Evolutionary conservation across 129 eudicot genomes (phyloP).

Genomic region (carrot (Daucus carota)): DH1_v3.0 NC_030385.2:1238001-1238500

Average conservation of each 20-base stretch:
- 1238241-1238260: constrained; percentile 44
- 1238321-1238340: background rate
- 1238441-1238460: background rate
- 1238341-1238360: background rate
- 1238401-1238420: background rate
- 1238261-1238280: background rate
- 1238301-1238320: constrained; percentile 1
- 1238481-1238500: background rate
- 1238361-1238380: background rate
- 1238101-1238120: constrained; percentile 45
- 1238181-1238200: background rate
- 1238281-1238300: background rate
- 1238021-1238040: constrained; percentile 51
- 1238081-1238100: constrained; percentile 32
- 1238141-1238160: background rate
- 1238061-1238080: constrained; percentile 63
- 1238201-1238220: background rate
- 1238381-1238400: background rate
- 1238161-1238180: background rate
- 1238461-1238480: background rate
- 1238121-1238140: constrained; percentile 37
- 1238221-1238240: background rate
- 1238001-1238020: constrained; percentile 41
- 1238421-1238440: background rate
- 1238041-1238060: constrained; percentile 53